Base-by-base conservation (phyloP, 805 yeast genomes). In the Jamesozyma lodderae region DNA sequence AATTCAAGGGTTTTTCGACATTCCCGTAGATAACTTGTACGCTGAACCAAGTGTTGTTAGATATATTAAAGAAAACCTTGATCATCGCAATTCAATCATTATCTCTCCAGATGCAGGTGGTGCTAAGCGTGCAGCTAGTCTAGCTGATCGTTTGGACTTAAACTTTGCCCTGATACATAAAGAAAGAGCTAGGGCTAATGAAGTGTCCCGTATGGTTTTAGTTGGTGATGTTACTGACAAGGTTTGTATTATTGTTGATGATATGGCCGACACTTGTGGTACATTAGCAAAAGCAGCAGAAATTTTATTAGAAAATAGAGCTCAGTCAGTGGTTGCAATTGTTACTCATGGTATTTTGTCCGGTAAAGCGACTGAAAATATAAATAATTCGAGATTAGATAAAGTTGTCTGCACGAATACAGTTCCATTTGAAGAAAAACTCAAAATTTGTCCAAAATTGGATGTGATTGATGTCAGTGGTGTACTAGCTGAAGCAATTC, bases 71-170 rank as follows among this genome's bases (percentile, higher is more conserved):
- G 88, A 79, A 46, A 68, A 72, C 36, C 63, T 75, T 36, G 70
- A 72, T 47, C 69, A 64, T 46, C 61, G 73, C 27, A 72, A 81
- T 32, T 73, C 84, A n/a, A 81, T 82, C 38, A 75, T 82, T 38
- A 76, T 82, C 16, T 82, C 92, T 0, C 94, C 94, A 4, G 94
- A 82, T 64, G 94, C 92, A 5, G 94, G 94, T 58, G 94, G 94
- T 45, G 92, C 92, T 41, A 82, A 82, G 57, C 72, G 94, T 64
- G 92, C 83, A 11, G 92, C 92, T 6, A 78, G 81, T 6, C 66
- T 82, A 47, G 92, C 92, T 35, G 92, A 82, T 58, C 70, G 80
- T 42, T 64, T 82, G 47, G 92, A 82, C 59, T 66, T 81, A 57
- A 81, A 80, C 54, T 82, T 82, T 63, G 92, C 92, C 18, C 72